Conservation (phyloP, 805 yeast genomes). For the Zygosaccharomyces rouxii region DNA sequence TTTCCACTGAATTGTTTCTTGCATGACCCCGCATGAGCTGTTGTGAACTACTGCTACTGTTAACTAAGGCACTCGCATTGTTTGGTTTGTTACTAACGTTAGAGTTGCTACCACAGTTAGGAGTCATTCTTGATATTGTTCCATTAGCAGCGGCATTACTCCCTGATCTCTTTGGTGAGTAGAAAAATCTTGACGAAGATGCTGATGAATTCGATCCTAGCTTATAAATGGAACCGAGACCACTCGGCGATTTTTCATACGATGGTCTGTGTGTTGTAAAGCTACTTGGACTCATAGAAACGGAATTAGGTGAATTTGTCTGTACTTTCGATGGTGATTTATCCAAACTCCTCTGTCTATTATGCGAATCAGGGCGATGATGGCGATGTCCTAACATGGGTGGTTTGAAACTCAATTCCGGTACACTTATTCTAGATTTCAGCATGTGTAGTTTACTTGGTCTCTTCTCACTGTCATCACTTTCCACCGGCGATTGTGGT, state of each 20-base stretch:
- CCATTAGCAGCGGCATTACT: slow-evolving; percentile 1
- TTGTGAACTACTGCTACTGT: neutral
- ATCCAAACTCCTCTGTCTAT: slow-evolving; percentile 7
- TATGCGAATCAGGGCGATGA: slow-evolving; percentile 6
- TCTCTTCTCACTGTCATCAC: slow-evolving; percentile 1
- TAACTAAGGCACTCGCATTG: neutral
- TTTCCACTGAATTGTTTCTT: slow-evolving; percentile 11
- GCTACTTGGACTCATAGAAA: slow-evolving; percentile 3
- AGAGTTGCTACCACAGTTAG: neutral
- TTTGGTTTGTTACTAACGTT: neutral
- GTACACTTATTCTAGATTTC: slow-evolving; percentile 22
- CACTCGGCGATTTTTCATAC: slow-evolving; percentile 1
- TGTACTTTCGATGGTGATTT: slow-evolving; percentile 2
- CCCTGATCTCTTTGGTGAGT: slow-evolving; percentile 10
- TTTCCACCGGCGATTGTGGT: neutral
- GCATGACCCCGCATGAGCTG: slow-evolving; percentile 7
- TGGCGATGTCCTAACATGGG: slow-evolving; percentile 1
- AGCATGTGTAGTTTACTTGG: slow-evolving; percentile 22
- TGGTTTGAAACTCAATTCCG: slow-evolving; percentile 20
- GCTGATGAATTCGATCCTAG: slow-evolving; percentile 4
- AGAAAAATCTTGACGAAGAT: slow-evolving; percentile 8
- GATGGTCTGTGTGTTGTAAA: neutral
- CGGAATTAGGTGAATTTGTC: neutral
- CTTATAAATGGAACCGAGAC: neutral
- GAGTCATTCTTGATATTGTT: neutral